Evolutionary conservation across 345 rosid species (phyloP), one percentile per base, ranked within the genome.

Genomic region (Laguncularia racemosa): DNA sequence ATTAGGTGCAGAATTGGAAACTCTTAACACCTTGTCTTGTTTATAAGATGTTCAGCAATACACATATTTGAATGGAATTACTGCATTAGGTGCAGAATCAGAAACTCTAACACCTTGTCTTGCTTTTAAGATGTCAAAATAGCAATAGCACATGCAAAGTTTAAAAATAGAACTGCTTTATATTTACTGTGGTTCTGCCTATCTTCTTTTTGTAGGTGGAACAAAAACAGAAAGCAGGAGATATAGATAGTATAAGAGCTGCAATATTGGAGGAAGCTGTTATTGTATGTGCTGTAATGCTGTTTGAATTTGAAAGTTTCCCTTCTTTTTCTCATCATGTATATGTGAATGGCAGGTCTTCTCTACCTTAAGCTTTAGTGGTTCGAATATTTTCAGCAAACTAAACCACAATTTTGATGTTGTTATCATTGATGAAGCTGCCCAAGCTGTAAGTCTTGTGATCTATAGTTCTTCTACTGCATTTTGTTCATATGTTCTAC

Each of bases 401-500:
- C 60, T 73, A 58, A 85, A 48, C 56, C 85, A 79, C 56, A 78
- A 85, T 73, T 93, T 89, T 55, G 99, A 93, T 87, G 88, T 93
- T 28, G 99, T 89, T 62, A 89, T 93, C 56, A 84, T 93, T 33
- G 99, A 93, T 68, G 99, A 93, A 80, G 99, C 99, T 65, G 99
- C 99, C 63, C 97, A 89, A 79, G 99, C 99, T 70, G 99, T 89
- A 75, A 81, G 95, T 56, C 55, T 55, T 11, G 26, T 18, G 19
- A 52, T 40, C 52, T 64, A 52, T 52, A 44, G 21, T 55, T 59
- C 40, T 48, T 15, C 16, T 23, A 11, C 11, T 58, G 43, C 53
- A 15, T 44, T 21, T 8, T 18, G 14, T 51, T 23, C 52, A 13
- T 17, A 28, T 19, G 19, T 15, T 44, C 18, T 46, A 13, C 21